phyloP scores from a whole-genome alignment of 208 protist genomes.

The Leishmania lainsoni region DNA sequence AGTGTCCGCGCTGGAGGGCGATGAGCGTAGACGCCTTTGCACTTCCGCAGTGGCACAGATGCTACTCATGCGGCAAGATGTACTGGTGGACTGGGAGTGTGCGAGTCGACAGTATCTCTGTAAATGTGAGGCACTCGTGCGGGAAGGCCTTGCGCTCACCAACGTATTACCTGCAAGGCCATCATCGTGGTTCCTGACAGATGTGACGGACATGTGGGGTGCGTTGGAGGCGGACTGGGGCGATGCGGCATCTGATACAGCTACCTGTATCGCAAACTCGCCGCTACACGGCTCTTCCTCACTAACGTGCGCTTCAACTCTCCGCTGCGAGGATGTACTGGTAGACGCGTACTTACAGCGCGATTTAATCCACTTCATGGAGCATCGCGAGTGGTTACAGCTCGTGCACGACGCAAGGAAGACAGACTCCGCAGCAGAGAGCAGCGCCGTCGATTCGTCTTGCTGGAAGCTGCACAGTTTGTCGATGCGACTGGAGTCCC shows the following conservation, averaged over 20 bases:
- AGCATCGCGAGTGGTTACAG: conserved; percentile 28
- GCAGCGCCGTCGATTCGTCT: background rate
- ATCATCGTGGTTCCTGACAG: background rate
- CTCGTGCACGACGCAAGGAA: background rate
- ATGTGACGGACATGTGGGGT: conserved; percentile 4
- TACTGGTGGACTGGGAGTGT: conserved; percentile 9
- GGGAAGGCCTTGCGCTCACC: background rate
- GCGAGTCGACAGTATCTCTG: background rate
- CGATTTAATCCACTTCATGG: conserved; percentile 29
- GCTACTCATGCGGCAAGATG: background rate
- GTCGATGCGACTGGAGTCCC: conserved; percentile 26
- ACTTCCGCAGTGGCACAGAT: background rate
- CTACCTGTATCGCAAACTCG: conserved; percentile 1
- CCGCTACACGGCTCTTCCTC: background rate
- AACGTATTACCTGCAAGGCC: background rate
- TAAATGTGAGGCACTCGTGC: conserved; percentile 3
- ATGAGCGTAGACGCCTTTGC: conserved; percentile 7
- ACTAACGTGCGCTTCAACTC: background rate
- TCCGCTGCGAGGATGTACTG: conserved; percentile 28
- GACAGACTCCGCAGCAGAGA: background rate
- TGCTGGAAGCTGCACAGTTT: conserved; percentile 32
- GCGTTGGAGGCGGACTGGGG: conserved; percentile 14
- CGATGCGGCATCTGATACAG: background rate
- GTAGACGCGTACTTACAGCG: conserved; percentile 29
- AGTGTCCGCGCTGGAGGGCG: conserved; percentile 11